Percentiles rank a stretch among this genome's conserved stretches.
phyloP scores from a whole-genome alignment of 306 rosid genomes.

The Heteromeles arbutifolia region DNA sequence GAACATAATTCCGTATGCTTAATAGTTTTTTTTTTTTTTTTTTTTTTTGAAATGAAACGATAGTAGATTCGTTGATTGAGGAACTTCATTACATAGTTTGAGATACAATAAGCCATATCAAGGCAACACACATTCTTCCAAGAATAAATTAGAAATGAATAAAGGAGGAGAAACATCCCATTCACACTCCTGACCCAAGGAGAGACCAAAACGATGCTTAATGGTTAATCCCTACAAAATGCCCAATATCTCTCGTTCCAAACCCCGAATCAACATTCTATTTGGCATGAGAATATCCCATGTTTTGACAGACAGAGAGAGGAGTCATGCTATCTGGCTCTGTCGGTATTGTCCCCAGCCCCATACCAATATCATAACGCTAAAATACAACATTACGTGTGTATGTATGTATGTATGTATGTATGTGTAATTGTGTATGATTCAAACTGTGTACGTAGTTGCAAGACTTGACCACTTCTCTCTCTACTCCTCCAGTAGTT shows the following conservation, averaged over 20 bases:
- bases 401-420: neutral
- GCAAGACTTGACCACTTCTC: constrained; percentile 5
- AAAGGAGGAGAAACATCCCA: no score
- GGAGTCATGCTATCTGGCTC: neutral
- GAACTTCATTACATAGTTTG: no score
- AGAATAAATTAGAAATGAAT: no score
- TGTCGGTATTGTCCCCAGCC: neutral
- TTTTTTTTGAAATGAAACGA: no score
- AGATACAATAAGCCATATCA: no score
- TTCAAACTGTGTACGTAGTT: neutral
- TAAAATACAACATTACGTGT: neutral
- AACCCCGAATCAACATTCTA: neutral
- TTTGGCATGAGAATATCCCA: neutral
- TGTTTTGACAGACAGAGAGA: neutral
- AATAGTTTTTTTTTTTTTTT: no score
- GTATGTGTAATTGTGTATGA: neutral
- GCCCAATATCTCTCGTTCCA: neutral
- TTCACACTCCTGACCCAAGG: no score
- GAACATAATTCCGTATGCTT: no score
- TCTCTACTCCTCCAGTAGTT: neutral
- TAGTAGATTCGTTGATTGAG: no score
- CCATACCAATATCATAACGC: neutral
- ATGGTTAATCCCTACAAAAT: no score
- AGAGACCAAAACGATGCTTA: no score
- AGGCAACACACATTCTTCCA: no score